These are phyloP conservation scores for Naganishia vishniacii DNA, from an alignment of 768 basidiomycete species.

Conservation along the genomic window DNA sequence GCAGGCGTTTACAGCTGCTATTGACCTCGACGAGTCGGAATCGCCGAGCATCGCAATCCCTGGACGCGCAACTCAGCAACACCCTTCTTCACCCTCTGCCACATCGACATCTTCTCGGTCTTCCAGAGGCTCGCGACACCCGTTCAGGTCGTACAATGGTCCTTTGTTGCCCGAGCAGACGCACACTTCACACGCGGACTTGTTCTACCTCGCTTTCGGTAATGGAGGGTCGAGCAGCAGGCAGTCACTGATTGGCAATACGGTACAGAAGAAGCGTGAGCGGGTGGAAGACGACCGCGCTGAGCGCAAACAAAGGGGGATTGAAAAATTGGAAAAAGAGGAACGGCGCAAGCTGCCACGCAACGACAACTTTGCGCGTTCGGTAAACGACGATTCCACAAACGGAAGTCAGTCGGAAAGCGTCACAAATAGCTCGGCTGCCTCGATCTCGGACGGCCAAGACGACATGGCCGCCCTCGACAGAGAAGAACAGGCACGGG, in stretches of 20 bases:
- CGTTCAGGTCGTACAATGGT: slow-evolving; percentile 15
- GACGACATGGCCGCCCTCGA: neutral
- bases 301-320: neutral
- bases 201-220: slow-evolving; percentile 25
- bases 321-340: neutral
- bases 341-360: slow-evolving; percentile 1
- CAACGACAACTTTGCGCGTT: slow-evolving; percentile 4
- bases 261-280: slow-evolving; percentile 12
- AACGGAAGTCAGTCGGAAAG: slow-evolving; percentile 13
- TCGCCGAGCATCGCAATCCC: neutral
- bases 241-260: slow-evolving; percentile 7
- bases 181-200: slow-evolving; percentile 5
- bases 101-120: neutral
- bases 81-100: neutral
- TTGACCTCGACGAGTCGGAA: neutral
- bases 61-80: too few species aligned
- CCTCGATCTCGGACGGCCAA: neutral
- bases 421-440: neutral
- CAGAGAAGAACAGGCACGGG: neutral
- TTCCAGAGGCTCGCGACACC: neutral
- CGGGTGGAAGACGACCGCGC: slow-evolving; percentile 5
- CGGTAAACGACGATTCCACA: slow-evolving; percentile 2
- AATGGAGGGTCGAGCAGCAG: slow-evolving; percentile 20
- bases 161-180: slow-evolving; percentile 9
- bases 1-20: slow-evolving; percentile 3